Percentiles rank a stretch among this genome's conserved stretches.
phyloP scores from a whole-genome alignment of 2,329 filamentous ascomycete genomes.

The Erysiphe neolycopersici region DNA sequence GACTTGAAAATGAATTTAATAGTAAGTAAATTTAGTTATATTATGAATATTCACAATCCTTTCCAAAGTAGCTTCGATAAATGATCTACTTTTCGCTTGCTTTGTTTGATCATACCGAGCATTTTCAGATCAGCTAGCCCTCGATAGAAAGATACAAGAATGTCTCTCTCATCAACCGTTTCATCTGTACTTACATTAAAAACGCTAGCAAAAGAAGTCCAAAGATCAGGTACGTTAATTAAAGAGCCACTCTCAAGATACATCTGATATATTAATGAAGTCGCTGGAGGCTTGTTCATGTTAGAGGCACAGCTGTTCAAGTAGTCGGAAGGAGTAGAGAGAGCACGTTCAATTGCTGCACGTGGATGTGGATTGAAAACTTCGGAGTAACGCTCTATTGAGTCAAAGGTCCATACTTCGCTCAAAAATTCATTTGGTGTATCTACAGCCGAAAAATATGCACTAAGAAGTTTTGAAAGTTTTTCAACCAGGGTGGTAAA shows the following conservation, averaged over 20 bases:
- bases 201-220: conserved; percentile 46
- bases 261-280: conserved; percentile 50
- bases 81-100: conserved; percentile 79
- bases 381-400: conserved; percentile 38
- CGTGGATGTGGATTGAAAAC: conserved; percentile 53
- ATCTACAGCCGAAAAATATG: conserved; percentile 17
- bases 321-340: conserved; percentile 51
- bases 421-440: conserved; percentile 28
- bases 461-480: conserved; percentile 23
- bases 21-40: no score
- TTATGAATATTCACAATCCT: conserved; percentile 26
- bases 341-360: conserved; percentile 40
- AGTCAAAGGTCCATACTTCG: conserved; percentile 54
- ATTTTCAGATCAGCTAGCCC: conserved; percentile 62
- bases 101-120: conserved; percentile 69
- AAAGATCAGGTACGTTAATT: conserved; percentile 57
- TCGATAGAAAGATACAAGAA: conserved; percentile 58
- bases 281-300: conserved; percentile 28
- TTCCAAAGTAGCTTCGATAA: conserved; percentile 62
- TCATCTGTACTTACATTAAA: conserved; percentile 15
- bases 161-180: conserved; percentile 24
- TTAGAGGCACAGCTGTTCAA: conserved; percentile 31
- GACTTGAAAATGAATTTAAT: no score
- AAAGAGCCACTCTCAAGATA: conserved; percentile 52
- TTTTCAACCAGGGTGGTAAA: conserved; percentile 39